These are phyloP conservation scores for Lodderomyces orthopsilosis DNA, from an alignment of 1,139 yeast species.

Conservation along the genomic window DNA sequence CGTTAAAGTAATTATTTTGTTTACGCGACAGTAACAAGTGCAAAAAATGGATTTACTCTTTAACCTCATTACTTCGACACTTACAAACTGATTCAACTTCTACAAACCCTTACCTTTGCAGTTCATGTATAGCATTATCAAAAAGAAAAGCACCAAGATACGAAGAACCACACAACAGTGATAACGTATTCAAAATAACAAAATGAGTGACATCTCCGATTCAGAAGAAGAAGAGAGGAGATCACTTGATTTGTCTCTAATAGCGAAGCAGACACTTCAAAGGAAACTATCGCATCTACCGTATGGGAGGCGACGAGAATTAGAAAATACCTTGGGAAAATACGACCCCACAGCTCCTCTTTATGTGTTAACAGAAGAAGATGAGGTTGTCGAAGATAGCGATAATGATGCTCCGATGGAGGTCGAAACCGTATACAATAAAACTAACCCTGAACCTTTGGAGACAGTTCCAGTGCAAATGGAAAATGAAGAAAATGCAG, in stretches of 20 bases:
- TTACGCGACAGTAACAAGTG: neutral
- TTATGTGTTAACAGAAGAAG: neutral
- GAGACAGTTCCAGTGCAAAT: neutral
- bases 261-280: slow-evolving; percentile 7
- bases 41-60: too few relatives aligned
- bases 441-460: neutral
- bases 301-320: slow-evolving; percentile 6
- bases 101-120: neutral
- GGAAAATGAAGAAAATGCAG: slow-evolving; percentile 12
- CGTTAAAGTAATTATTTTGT: neutral
- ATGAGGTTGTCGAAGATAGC: slow-evolving; percentile 9
- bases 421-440: slow-evolving; percentile 3
- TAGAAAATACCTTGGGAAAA: neutral
- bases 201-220: slow-evolving; percentile 16
- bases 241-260: slow-evolving; percentile 5
- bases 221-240: slow-evolving; percentile 14
- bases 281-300: slow-evolving; percentile 9
- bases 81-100: neutral
- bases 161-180: neutral
- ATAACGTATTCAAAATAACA: neutral
- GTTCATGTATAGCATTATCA: neutral
- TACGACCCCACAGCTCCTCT: neutral
- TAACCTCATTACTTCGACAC: too few relatives aligned
- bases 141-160: neutral
- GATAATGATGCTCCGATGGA: slow-evolving; percentile 5